A percentile compares a stretch with the other conserved stretches of the same genome.
Conservation (phyloP, 2,329 filamentous ascomycete species). For the Scorias spongiosa region DNA sequence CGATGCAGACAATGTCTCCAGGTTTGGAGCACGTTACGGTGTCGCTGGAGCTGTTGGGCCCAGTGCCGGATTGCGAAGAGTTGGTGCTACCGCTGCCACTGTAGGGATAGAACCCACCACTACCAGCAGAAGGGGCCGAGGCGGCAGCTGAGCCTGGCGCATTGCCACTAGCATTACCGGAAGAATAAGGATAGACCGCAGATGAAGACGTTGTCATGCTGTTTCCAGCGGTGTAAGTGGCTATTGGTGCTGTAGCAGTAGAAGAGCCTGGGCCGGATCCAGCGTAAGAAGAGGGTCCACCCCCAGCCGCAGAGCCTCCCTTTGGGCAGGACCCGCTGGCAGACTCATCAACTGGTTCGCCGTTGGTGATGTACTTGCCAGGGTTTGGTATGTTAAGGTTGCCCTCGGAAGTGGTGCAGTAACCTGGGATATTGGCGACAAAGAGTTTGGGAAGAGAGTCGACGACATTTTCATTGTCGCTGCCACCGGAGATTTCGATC, state of each 20-base stretch:
- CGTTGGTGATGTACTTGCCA: constrained; percentile 39
- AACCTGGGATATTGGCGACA: constrained; percentile 49
- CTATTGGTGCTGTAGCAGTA: neutral
- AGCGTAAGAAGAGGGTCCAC: neutral
- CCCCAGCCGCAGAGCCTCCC: neutral
- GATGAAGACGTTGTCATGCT: neutral
- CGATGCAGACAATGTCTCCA: constrained; percentile 30
- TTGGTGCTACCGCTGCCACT: neutral
- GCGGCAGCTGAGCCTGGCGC: neutral
- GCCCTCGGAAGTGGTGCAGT: constrained; percentile 36
- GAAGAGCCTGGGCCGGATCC: neutral
- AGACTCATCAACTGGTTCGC: constrained; percentile 2
- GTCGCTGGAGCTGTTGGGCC: constrained; percentile 6
- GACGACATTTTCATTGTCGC: constrained; percentile 33
- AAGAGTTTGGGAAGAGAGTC: constrained; percentile 56
- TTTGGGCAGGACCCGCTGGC: constrained; percentile 2
- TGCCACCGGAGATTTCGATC: constrained; percentile 42
- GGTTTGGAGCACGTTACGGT: constrained; percentile 24
- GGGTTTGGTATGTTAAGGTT: constrained; percentile 56
- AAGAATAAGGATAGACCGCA: neutral
- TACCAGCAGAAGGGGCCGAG: constrained; percentile 1
- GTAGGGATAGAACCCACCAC: neutral
- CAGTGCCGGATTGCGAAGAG: constrained; percentile 1
- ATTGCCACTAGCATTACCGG: neutral
- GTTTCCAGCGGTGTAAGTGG: neutral